Conservation (phyloP, 78 protist species). For the Creolimax fragrantissima region DNA sequence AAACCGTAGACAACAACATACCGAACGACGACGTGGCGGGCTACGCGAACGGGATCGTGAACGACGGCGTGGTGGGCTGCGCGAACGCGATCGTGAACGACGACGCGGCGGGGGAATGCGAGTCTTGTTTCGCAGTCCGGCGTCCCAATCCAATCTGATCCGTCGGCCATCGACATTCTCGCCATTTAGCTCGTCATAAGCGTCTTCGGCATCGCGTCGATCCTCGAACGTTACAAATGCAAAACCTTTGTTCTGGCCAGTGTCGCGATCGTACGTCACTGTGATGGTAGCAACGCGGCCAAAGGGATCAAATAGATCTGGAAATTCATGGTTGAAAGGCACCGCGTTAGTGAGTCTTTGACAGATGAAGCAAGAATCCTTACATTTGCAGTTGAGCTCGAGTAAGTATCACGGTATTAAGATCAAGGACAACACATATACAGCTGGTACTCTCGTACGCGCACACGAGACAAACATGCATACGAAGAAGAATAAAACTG, state of each 20-base stretch:
- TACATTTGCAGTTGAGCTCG: too few relatives aligned
- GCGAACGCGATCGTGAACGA: not conserved
- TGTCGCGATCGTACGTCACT: not conserved
- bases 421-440: too few relatives aligned
- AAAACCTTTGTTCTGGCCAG: not conserved
- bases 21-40: not conserved
- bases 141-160: not conserved
- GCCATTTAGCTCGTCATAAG: not conserved
- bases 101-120: not conserved
- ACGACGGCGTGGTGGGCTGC: not conserved
- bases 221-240: not conserved
- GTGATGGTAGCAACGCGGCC: not conserved
- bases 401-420: too few relatives aligned
- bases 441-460: too few relatives aligned
- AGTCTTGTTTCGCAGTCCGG: not conserved
- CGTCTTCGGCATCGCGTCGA: conserved; percentile 8
- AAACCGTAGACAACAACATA: not conserved
- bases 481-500: too few relatives aligned
- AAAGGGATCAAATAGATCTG: not conserved
- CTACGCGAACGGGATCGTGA: not conserved
- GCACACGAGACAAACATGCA: too few relatives aligned
- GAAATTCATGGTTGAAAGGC: too few relatives aligned
- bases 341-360: too few relatives aligned
- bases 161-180: not conserved
- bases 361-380: too few relatives aligned